Conservation (phyloP, 1,139 yeast genomes). For the Geotrichum candidum region DNA sequence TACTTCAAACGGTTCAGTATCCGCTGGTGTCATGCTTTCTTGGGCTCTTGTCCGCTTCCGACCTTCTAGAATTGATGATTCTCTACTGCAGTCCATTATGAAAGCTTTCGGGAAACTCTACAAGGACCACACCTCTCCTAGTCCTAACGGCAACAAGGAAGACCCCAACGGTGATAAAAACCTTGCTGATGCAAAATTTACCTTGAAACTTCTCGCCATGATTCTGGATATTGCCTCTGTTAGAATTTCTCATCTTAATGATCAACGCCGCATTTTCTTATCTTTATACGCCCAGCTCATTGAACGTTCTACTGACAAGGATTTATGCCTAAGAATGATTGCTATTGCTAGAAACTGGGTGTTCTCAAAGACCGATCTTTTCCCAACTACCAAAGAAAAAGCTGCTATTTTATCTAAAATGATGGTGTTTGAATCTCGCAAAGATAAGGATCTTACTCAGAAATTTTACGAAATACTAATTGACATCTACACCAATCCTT, state of each 20-base stretch:
- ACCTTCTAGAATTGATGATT: slow-evolving; percentile 62
- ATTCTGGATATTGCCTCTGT: slow-evolving; percentile 70
- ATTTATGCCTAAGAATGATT: slow-evolving; percentile 68
- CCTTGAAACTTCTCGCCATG: slow-evolving; percentile 68
- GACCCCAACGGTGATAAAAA: slow-evolving; percentile 11
- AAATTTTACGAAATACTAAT: slow-evolving; percentile 82
- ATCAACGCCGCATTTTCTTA: slow-evolving; percentile 83
- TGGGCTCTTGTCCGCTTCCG: slow-evolving; percentile 74
- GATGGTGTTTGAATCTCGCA: slow-evolving; percentile 87
- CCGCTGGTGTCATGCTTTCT: slow-evolving; percentile 84
- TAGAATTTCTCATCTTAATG: slow-evolving; percentile 81
- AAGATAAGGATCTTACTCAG: slow-evolving; percentile 72
- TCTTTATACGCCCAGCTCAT: slow-evolving; percentile 83
- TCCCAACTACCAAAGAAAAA: slow-evolving; percentile 93
- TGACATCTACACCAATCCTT: slow-evolving; percentile 78
- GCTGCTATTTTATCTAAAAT: slow-evolving; percentile 91
- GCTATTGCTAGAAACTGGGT: slow-evolving; percentile 85
- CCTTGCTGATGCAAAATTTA: slow-evolving; percentile 59
- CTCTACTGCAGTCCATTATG: slow-evolving; percentile 69
- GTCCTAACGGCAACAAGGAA: slow-evolving; percentile 29
- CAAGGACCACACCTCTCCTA: slow-evolving; percentile 62
- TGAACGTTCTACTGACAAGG: slow-evolving; percentile 79
- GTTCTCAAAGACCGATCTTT: slow-evolving; percentile 71
- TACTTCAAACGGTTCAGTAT: slow-evolving; percentile 72
- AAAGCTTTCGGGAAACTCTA: slow-evolving; percentile 83